Evolutionary conservation across 768 basidiomycete species (phyloP).

Genomic region (Lactarius evosmus): DNA sequence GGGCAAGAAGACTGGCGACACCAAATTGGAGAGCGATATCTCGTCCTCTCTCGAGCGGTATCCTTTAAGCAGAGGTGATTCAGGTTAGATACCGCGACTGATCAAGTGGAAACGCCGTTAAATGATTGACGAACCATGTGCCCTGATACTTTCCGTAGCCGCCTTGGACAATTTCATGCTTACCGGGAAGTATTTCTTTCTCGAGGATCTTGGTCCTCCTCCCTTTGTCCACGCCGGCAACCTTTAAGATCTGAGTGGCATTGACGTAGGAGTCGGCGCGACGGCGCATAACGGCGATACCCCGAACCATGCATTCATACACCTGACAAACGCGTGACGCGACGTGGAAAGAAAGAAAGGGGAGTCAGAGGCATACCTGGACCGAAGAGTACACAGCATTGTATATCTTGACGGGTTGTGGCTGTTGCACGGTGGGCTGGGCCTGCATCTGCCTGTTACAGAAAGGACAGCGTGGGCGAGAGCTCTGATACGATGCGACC

Average conservation of each 20-base stretch:
- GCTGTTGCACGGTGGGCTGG: slow-evolving; percentile 25
- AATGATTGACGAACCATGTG: slow-evolving; percentile 69
- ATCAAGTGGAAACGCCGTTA: slow-evolving; percentile 8
- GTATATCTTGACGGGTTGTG: slow-evolving; percentile 75
- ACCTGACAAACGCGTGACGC: slow-evolving; percentile 50
- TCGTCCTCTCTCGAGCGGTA: slow-evolving; percentile 90
- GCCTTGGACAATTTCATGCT: slow-evolving; percentile 98
- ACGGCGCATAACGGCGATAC: slow-evolving; percentile 97
- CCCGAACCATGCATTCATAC: slow-evolving; percentile 97
- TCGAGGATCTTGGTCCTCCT: slow-evolving; percentile 94
- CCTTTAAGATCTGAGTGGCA: slow-evolving; percentile 98
- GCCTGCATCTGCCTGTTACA: slow-evolving; percentile 19
- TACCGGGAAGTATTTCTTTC: slow-evolving; percentile 93
- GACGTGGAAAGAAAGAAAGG: slow-evolving; percentile 22
- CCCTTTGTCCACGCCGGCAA: slow-evolving; percentile 97
- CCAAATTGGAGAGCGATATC: slow-evolving; percentile 92
- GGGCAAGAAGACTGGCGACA: slow-evolving; percentile 80
- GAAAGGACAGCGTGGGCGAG: background rate
- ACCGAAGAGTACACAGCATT: slow-evolving; percentile 92
- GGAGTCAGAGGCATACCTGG: slow-evolving; percentile 48
- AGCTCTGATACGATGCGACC: background rate
- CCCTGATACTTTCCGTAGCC: slow-evolving; percentile 99
- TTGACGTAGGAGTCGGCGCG: slow-evolving; percentile 94
- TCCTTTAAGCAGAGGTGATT: slow-evolving; percentile 52
- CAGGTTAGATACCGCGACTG: slow-evolving; percentile 6